Evolutionary conservation across 805 yeast genomes (phyloP), one percentile per base, ranked within the genome.

Genomic region (Blastobotrys terrestris): DNA sequence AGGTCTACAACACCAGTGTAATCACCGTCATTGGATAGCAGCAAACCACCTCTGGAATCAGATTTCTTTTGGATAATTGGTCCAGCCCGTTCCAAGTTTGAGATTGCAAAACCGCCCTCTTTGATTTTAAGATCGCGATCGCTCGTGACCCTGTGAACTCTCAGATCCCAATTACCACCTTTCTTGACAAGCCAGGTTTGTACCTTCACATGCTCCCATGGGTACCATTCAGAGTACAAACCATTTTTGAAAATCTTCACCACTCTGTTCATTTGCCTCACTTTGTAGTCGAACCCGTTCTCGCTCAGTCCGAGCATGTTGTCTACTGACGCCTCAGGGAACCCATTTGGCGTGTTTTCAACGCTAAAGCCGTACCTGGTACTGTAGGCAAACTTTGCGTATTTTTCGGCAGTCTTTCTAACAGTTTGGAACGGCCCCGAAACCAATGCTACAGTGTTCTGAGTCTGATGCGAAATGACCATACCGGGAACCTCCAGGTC

Each of bases 341-440:
- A 43, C 6, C 51, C 39, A 3, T 53, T 49, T 41, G 49, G 40
- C 11, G 45, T 49, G 49, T 46, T 50, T 18, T 55, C 58, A 16
- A 60, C 52, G 31, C 60, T 50, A 46, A 61, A 60, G 6, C 58
- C 63, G 50, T 56, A 61, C 22, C 54, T 26, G 5, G 61, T 46
- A n/a, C 60, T 55, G 47, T 61, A 61, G 14, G 62, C 63, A 51
- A 60, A 61, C 53, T 61, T 61, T 52, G 59, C 46, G 54, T 61
- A 61, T 48, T 61, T 61, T 31, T 50, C 49, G 8, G 54, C 54
- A 22, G 53, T 58, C 50, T 51, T 47, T 14, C 63, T 55, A 3
- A 49, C 52, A 19, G 46, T 46, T 31, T 55, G 58, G 31, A 44
- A 52, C 3, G 58, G 58, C 5, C 58, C 58, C 7, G 58, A 55